Base-by-base conservation (phyloP, 495 filamentous ascomycete species). In the Podospora australis region DNA sequence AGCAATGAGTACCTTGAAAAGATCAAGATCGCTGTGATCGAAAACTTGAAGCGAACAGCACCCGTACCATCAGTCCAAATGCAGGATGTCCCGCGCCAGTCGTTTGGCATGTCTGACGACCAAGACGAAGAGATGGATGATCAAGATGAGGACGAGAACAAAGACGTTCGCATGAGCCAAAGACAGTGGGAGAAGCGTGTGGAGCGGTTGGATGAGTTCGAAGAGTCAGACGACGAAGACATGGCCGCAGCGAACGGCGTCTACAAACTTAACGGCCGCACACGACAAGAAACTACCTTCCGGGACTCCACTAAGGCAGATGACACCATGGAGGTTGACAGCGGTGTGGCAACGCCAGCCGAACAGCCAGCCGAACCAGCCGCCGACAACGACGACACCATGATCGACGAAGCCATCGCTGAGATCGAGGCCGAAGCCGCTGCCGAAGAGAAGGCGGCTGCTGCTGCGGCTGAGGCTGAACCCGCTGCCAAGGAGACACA, bases 51-150 rank as follows among this genome's bases (percentile, higher is more conserved):
- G 56, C 86, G 86, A 40, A 96, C 91, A 0, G 81, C 84, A 2
- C 86, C 88, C 56, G 88, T 85, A 0, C 92, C 94, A 1, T 95
- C 88, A 0, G 92, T 97, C 11, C 92, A 96, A 63, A 89, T 96
- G 81, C 84, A 85, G 6, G 90, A 95, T 57, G 86, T 96, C n/a
- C 92, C 94, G 2, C 86, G 87, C 8, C 78, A 83, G 19, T 76
- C 84, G 1, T 57, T 86, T 23, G 81, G 86, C 58, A 74, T 78
- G 52, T 73, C 79, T 11, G 88, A 95, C 45, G 90, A 96, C 35
- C 82, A 86, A 22, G 90, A 96, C 38, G 92, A 86, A n/a, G 80
- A 84, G 52, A 72, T 92, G 19, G 88, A 94, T 53, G 90, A 96
- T 58, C 60, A 85, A 2, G 91, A 97, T 46, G 92, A 92, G 44